Evolutionary conservation across 129 eudicot species (phyloP).

Genomic region (Rutidosis leptorrhynchoides): DNA sequence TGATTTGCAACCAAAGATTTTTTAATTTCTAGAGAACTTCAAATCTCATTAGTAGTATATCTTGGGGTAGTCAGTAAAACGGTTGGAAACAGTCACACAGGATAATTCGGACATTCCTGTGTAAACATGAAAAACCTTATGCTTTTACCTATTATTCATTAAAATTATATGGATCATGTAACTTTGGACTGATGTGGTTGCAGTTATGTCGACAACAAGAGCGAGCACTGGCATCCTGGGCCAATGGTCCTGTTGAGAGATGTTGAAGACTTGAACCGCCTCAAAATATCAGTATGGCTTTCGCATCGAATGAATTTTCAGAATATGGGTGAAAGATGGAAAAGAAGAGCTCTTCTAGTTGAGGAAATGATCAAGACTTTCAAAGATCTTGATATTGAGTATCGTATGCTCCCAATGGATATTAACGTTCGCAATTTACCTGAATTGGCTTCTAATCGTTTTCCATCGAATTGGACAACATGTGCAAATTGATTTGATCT

Average conservation of each 20-base stretch:
- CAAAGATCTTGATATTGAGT: constrained; percentile 51
- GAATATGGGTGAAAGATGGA: constrained; percentile 59
- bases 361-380: constrained; percentile 48
- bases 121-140: no score
- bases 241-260: constrained; percentile 43
- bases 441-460: constrained; percentile 18
- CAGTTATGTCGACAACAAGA: constrained; percentile 47
- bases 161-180: not conserved
- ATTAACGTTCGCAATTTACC: constrained; percentile 42
- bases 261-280: constrained; percentile 42
- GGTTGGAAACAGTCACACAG: no score
- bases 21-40: no score
- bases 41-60: no score
- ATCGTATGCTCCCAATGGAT: constrained; percentile 44
- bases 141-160: no score
- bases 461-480: constrained; percentile 37
- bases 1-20: no score
- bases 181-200: not conserved
- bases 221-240: constrained; percentile 50
- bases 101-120: no score
- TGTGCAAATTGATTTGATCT: constrained; percentile 15
- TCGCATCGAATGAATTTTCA: constrained; percentile 53
- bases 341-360: constrained; percentile 46
- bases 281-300: constrained; percentile 45
- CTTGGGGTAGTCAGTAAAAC: no score